Evolutionary conservation across 2,329 filamentous ascomycete species (phyloP).

Genomic region (Fusarium siculi): DNA sequence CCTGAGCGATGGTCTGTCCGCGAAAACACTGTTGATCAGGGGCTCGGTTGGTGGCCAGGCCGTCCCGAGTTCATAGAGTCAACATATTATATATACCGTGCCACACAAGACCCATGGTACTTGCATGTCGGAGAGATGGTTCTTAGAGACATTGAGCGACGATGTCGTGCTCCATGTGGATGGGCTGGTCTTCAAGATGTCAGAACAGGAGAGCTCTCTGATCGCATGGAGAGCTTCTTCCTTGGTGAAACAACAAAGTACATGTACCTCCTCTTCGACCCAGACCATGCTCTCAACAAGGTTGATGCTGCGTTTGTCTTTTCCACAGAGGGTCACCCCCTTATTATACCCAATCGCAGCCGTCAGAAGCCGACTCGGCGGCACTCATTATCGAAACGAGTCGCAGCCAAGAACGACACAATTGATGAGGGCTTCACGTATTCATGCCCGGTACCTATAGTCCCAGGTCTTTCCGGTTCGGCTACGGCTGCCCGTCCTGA

Average conservation of each 20-base stretch:
- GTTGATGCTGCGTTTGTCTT: conserved; percentile 92
- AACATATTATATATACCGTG: conserved; percentile 94
- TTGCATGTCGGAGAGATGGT: conserved; percentile 97
- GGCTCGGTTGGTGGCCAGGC: conserved; percentile 93
- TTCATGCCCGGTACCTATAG: conserved; percentile 73
- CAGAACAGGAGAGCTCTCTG: conserved; percentile 82
- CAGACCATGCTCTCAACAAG: conserved; percentile 85
- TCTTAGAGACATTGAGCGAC: conserved; percentile 83
- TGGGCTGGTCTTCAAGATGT: conserved; percentile 93
- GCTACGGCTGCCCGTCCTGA: conserved; percentile 82
- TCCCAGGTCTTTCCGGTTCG: conserved; percentile 75
- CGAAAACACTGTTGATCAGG: conserved; percentile 84
- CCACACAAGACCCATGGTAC: conserved; percentile 96
- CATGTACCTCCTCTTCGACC: conserved; percentile 89
- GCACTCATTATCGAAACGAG: conserved; percentile 14
- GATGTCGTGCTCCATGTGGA: conserved; percentile 91
- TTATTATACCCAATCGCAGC: conserved; percentile 75
- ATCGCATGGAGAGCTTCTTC: conserved; percentile 99
- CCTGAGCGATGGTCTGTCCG: conserved; percentile 94
- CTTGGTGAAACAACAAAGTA: conserved; percentile 97
- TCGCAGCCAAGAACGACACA: conserved; percentile 48
- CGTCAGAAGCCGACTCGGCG: conserved; percentile 14
- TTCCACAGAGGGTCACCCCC: conserved; percentile 93
- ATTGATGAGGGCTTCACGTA: conserved; percentile 61
- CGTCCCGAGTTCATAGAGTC: conserved; percentile 97